phyloP scores from a whole-genome alignment of 2,329 filamentous ascomycete genomes.

The Aspergillus tubingensis region DNA sequence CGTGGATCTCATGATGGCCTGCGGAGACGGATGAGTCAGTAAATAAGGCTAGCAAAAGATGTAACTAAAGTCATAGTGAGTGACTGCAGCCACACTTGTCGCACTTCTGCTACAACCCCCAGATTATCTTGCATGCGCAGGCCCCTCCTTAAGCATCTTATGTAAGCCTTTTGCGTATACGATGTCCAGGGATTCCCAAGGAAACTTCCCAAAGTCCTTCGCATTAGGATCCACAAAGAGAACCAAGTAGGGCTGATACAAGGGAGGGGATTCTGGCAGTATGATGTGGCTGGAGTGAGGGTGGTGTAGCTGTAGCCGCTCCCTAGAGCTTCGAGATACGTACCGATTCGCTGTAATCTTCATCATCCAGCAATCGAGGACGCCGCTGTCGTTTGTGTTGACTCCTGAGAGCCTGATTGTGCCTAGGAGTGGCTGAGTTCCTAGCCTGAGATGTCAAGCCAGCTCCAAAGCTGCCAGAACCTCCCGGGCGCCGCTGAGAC shows the following conservation, averaged over 20 bases:
- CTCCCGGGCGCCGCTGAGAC: slow-evolving; percentile 44
- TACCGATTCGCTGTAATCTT: slow-evolving; percentile 80
- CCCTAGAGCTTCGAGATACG: slow-evolving; percentile 36
- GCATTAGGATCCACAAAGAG: neutral
- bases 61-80: neutral
- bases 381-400: slow-evolving; percentile 82
- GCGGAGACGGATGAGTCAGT: slow-evolving; percentile 20
- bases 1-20: slow-evolving; percentile 65
- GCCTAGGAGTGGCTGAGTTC: slow-evolving; percentile 54
- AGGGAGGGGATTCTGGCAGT: neutral
- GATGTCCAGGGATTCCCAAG: neutral
- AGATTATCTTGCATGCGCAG: neutral
- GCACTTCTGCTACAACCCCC: neutral
- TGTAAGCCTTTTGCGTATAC: neutral
- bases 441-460: slow-evolving; percentile 38
- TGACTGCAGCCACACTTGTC: neutral
- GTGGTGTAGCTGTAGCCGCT: neutral
- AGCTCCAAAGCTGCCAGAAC: slow-evolving; percentile 44
- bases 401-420: slow-evolving; percentile 72
- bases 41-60: slow-evolving; percentile 3
- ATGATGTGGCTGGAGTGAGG: neutral
- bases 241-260: neutral
- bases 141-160: neutral
- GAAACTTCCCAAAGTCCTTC: neutral
- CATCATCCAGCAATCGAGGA: slow-evolving; percentile 75